Percentiles rank a stretch among this genome's conserved stretches.
These are phyloP conservation scores for Aschersonia sp. DNA, from an alignment of 2,329 filamentous ascomycete species.

Conservation along the genomic window DNA sequence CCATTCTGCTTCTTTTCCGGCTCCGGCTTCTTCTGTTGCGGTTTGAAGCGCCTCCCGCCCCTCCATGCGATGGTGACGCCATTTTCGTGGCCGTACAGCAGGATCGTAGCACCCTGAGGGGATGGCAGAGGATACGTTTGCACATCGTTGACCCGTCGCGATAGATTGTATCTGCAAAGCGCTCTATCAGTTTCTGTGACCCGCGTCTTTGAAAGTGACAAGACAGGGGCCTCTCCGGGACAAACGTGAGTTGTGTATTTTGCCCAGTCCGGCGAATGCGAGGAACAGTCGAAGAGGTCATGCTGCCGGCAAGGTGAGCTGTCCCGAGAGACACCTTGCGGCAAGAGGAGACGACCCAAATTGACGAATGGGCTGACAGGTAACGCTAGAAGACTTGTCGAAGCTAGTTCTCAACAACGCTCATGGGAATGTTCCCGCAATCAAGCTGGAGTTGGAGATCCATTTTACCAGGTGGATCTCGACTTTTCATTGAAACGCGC, in stretches of 20 bases:
- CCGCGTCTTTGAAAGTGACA: too few species aligned
- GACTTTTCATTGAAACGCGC: too few species aligned
- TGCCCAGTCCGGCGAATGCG: conserved; percentile 32
- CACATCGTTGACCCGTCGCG: conserved; percentile 42
- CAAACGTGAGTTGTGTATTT: conserved; percentile 34
- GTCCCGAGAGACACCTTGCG: conserved; percentile 1
- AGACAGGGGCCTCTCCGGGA: background rate
- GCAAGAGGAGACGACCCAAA: background rate
- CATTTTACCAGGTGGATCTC: too few species aligned
- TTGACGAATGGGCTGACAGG: background rate
- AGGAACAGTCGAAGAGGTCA: conserved; percentile 19
- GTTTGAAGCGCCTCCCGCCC: conserved; percentile 45
- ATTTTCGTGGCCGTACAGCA: conserved; percentile 50
- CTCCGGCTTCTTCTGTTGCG: conserved; percentile 17
- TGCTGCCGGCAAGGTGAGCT: conserved; percentile 5
- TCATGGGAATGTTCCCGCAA: too few species aligned
- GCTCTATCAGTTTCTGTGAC: too few species aligned
- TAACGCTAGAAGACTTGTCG: too few species aligned
- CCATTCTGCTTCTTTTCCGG: conserved; percentile 36
- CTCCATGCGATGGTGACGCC: conserved; percentile 48
- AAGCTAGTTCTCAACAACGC: too few species aligned
- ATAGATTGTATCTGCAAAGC: conserved; percentile 40
- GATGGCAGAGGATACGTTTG: conserved; percentile 47
- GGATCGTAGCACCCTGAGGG: conserved; percentile 46
- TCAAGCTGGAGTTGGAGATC: too few species aligned